Conservation (phyloP, 1,284 basidiomycete species). For the Boletellus deceptivus region DNA sequence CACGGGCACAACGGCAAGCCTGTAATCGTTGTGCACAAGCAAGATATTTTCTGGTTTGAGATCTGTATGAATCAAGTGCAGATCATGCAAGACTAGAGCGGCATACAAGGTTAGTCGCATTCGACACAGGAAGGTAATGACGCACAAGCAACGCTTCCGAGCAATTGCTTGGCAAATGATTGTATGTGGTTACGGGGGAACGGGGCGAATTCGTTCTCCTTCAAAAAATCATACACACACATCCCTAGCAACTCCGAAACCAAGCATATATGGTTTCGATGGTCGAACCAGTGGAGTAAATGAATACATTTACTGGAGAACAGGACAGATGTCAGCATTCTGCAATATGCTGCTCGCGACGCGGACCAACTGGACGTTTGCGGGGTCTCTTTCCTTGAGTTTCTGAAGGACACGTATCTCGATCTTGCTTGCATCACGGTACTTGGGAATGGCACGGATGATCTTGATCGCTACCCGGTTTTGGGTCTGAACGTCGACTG, state of each 20-base stretch:
- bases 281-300: constrained; percentile 92
- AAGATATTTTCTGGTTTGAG: constrained; percentile 99
- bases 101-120: constrained; percentile 12
- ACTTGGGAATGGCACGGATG: constrained; percentile 94
- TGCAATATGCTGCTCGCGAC: constrained; percentile 2
- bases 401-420: constrained; percentile 94
- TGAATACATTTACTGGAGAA: constrained; percentile 92
- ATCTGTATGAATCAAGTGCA: constrained; percentile 95
- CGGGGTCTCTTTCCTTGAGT: constrained; percentile 87
- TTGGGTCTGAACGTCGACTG: constrained; percentile 77
- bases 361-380: constrained; percentile 79
- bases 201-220: constrained; percentile 95
- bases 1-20: constrained; percentile 52
- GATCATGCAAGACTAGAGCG: constrained; percentile 80
- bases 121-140: constrained; percentile 19
- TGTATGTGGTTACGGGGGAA: constrained; percentile 97
- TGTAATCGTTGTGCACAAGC: constrained; percentile 84
- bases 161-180: constrained; percentile 88
- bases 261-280: constrained; percentile 96
- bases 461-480: constrained; percentile 96
- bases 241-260: constrained; percentile 96
- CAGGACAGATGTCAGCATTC: constrained; percentile 12
- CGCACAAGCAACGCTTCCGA: constrained; percentile 93
- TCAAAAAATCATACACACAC: constrained; percentile 99
- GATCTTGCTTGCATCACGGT: constrained; percentile 98